Evolutionary conservation across 1,139 yeast genomes (phyloP), one percentile per base, ranked within the genome.

Genomic region (Diutina scorzettiae): DNA sequence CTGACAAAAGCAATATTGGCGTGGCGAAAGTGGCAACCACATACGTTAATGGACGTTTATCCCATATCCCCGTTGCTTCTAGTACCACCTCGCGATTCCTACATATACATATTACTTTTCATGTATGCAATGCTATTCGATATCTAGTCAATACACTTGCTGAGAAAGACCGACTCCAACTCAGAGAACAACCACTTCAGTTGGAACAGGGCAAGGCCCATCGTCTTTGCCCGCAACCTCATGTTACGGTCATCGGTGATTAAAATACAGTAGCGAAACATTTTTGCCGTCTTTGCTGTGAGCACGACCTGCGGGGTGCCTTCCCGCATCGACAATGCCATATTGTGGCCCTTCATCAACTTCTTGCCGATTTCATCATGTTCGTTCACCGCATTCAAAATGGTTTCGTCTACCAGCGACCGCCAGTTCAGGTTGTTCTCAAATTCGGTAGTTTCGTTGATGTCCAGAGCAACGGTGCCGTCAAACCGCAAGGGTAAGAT

Each of bases 171-270:
- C 39, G 57, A 55, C 46, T 73, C 79, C 44, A 76, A 58, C 47
- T 70, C 75, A 42, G 59, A 58, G 56, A 77, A 77, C 45, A 78
- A 63, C 82, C 83, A 78, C 48, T 71, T 67, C 49, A 81, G 75
- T 48, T 75, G 78, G 56, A 69, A 74, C 43, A 77, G 69, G 9
- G 71, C 66, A 40, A 80, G 69, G 1, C 77, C 78, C 40, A 75
- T 69, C 11, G 78, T 67, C 51, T 76, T 72, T 2, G 86, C 81
- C 49, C 84, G 71, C 40, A 77, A 59, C 48, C 82, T 64, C 84
- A 81, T 78, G 49, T 78, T 81, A 45, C 80, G 64, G 55, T 82
- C 91, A 55, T 81, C 91, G 4, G 87, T 78, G 33, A 82, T 73
- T 42, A 82, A 60, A 21, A 80, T 69, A 51, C 81, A 75, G 53